Base-by-base conservation (phyloP, 2,329 filamentous ascomycete species). In the Diaporthe sp. region DNA sequence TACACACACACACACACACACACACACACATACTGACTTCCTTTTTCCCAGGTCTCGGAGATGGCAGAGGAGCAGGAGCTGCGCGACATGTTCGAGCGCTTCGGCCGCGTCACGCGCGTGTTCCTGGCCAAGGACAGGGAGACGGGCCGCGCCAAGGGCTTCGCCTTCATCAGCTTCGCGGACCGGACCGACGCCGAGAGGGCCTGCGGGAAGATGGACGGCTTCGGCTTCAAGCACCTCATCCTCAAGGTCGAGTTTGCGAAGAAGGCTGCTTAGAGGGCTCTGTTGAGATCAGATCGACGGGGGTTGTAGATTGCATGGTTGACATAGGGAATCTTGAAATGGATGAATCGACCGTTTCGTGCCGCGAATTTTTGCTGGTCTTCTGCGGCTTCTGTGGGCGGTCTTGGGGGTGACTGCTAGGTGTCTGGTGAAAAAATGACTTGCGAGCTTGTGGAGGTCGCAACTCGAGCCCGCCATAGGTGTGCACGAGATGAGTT, bases 81-180 rank as follows among this genome's bases (percentile, higher is more conserved):
- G 80, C 94, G 97, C 84, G 95, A 98, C 85, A 96, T 99, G 92
- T 99, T 99, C 89, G 96, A 98, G 88, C 92, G 97, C 80, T 98
- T 97, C 85, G 97, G 97, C 83, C 94, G 96, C 80, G 97, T 99
- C 83, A 98, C 96, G 75, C 93, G 97, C 85, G 97, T 99, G 70
- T 99, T 99, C 90, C 87, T 99, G 82, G 97, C 97, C 82, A 98
- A 98, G 90, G 97, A 99, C 88, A 90, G 97, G 84, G 97, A 99
- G 82, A 99, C 97, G 55, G 95, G 95, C 77, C 89, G 96, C 84
- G 97, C 97, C 81, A 99, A 99, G 92, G 97, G 97, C 78, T 99
- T 99, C 85, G 97, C 97, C 37, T 99, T 99, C 85, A 98, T 99
- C 89, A 98, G 95, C 86, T 99, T 97, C 83, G 94, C 94, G 76